Evolutionary conservation across 23 red algal species (phyloP).

Genomic region (Agarophyton chilense): DNA sequence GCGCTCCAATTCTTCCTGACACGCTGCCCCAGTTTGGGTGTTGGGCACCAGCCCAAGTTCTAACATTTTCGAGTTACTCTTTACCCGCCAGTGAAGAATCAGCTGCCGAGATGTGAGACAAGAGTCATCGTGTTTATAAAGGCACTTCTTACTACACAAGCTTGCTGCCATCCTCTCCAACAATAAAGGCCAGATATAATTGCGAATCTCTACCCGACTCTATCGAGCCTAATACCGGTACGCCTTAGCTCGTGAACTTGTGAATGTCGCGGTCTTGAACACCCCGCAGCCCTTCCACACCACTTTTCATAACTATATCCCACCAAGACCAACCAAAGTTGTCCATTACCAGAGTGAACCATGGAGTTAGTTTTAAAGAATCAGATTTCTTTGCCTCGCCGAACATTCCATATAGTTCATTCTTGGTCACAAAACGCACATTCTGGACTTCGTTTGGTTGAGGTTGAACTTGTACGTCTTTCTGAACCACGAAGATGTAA

Average conservation of each 20-base stretch:
- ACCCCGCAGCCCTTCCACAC: neutral
- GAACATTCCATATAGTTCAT: slow-evolving; percentile 29
- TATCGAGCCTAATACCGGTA: neutral
- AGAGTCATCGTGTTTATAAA: too few relatives aligned
- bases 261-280: slow-evolving; percentile 6
- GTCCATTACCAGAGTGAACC: slow-evolving; percentile 42
- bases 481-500: slow-evolving; percentile 83
- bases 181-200: too few relatives aligned
- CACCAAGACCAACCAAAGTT: slow-evolving; percentile 60
- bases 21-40: too few relatives aligned
- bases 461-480: slow-evolving; percentile 56
- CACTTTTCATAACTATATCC: neutral
- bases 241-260: neutral
- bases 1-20: too few relatives aligned
- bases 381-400: neutral
- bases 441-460: slow-evolving; percentile 79
- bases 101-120: too few relatives aligned
- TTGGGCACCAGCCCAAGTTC: too few relatives aligned
- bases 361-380: slow-evolving; percentile 39
- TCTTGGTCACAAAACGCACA: slow-evolving; percentile 36
- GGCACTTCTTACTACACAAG: too few relatives aligned
- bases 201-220: too few relatives aligned
- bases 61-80: too few relatives aligned
- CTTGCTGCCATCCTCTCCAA: too few relatives aligned
- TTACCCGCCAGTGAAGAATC: too few relatives aligned